A percentile compares a stretch with the other conserved stretches of the same genome.
Evolutionary conservation across 345 rosid genomes (phyloP).

Genomic region (Rhodamnia rubescens): DNA sequence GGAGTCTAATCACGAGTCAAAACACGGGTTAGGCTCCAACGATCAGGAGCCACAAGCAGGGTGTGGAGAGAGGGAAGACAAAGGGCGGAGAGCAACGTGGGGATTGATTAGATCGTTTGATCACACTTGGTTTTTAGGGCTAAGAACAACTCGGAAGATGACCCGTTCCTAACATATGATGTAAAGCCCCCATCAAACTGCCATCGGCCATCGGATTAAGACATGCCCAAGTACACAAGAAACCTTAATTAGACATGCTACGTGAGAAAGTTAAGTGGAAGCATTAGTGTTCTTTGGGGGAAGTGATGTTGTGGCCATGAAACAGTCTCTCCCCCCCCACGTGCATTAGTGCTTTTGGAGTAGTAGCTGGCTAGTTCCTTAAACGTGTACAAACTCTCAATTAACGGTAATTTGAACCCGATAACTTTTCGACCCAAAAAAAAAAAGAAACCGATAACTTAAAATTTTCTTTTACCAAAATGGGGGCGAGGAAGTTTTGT

Average conservation of each 20-base stretch:
- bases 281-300: neutral
- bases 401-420: neutral
- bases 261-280: neutral
- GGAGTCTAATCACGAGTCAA: neutral
- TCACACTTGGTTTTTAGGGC: neutral
- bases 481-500: neutral
- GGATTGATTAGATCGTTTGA: neutral
- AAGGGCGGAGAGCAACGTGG: neutral
- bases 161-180: neutral
- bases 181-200: neutral
- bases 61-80: neutral
- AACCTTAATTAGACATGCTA: neutral
- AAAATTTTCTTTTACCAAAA: neutral
- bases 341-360: neutral
- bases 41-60: neutral
- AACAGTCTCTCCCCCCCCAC: neutral
- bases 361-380: neutral
- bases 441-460: accelerated
- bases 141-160: neutral
- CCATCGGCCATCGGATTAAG: neutral
- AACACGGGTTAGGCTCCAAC: neutral
- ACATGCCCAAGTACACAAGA: neutral
- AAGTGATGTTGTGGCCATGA: neutral
- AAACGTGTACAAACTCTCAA: neutral
- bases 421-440: too few species aligned